phyloP scores from a whole-genome alignment of 768 basidiomycete genomes.

The Lentinula aciculospora region DNA sequence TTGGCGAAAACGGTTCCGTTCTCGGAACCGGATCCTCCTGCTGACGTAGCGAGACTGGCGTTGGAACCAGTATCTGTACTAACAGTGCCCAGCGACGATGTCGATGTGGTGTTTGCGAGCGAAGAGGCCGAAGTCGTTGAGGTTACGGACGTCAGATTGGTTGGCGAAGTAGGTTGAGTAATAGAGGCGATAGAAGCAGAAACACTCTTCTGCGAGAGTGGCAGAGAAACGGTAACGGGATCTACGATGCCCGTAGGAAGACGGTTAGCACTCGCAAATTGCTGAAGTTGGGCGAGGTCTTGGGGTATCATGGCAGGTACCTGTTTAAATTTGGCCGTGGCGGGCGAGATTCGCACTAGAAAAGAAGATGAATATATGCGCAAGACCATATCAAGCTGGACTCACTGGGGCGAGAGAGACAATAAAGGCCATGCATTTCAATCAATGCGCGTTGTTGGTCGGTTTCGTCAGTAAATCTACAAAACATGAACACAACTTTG shows the following conservation, averaged over 20 bases:
- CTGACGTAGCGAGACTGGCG: constrained; percentile 45
- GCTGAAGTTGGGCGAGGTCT: constrained; percentile 40
- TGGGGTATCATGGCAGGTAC: constrained; percentile 34
- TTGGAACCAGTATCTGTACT: constrained; percentile 44
- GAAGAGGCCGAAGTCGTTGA: constrained; percentile 29
- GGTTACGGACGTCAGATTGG: constrained; percentile 14
- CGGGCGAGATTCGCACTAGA: constrained; percentile 85
- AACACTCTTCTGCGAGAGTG: constrained; percentile 52
- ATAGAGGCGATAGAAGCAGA: constrained; percentile 62
- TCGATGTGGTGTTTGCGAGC: constrained; percentile 12
- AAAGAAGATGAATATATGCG: constrained; percentile 25
- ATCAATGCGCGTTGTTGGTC: constrained; percentile 88
- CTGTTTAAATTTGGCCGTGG: constrained; percentile 82
- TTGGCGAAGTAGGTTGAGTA: constrained; percentile 26
- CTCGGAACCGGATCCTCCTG: constrained; percentile 41
- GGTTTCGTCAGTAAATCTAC: constrained; percentile 78
- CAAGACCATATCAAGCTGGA: constrained; percentile 13
- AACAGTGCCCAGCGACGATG: constrained; percentile 43
- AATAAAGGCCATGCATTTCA: constrained; percentile 90
- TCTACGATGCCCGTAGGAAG: constrained; percentile 9
- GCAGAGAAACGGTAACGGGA: constrained; percentile 42
- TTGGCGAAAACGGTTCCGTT: constrained; percentile 34
- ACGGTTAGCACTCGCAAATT: constrained; percentile 12
- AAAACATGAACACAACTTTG: background rate
- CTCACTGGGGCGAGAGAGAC: constrained; percentile 83